Percentiles rank a stretch among this genome's conserved stretches.
phyloP scores from a whole-genome alignment of 257 asterid species.

The Dorcoceras hygrometricum region DNA sequence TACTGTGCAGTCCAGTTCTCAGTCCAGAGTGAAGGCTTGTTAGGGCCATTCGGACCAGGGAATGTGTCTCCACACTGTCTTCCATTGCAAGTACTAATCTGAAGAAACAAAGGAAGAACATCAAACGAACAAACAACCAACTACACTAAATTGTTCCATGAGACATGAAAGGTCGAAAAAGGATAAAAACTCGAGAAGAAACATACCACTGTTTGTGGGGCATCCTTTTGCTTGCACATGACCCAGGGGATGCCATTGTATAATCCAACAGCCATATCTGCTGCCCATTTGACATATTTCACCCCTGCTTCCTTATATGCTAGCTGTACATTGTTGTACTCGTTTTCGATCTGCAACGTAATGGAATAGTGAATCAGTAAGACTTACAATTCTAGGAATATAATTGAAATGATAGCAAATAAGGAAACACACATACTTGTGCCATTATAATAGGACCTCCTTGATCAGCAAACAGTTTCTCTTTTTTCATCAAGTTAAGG shows the following conservation, averaged over 20 bases:
- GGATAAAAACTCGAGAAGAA: background rate
- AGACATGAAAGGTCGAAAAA: background rate
- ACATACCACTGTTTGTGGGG: slow-evolving; percentile 63
- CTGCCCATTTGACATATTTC: slow-evolving; percentile 81
- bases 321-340: slow-evolving; percentile 71
- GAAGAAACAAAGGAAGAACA: slow-evolving; percentile 6
- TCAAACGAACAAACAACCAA: background rate
- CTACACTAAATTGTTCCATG: background rate
- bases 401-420: background rate
- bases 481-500: slow-evolving; percentile 52
- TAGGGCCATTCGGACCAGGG: slow-evolving; percentile 73
- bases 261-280: slow-evolving; percentile 60
- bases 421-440: slow-evolving; percentile 47
- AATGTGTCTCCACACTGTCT: slow-evolving; percentile 93
- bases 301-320: slow-evolving; percentile 63
- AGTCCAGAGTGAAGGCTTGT: slow-evolving; percentile 92
- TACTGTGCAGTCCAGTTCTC: slow-evolving; percentile 99
- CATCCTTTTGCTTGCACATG: slow-evolving; percentile 94
- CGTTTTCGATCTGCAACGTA: slow-evolving; percentile 68
- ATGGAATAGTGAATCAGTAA: background rate
- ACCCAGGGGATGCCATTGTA: slow-evolving; percentile 73
- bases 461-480: slow-evolving; percentile 80
- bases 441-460: slow-evolving; percentile 98
- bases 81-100: slow-evolving; percentile 94
- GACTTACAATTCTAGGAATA: background rate